phyloP scores from a whole-genome alignment of 495 filamentous ascomycete species.

The Jackrogersella multiformis region DNA sequence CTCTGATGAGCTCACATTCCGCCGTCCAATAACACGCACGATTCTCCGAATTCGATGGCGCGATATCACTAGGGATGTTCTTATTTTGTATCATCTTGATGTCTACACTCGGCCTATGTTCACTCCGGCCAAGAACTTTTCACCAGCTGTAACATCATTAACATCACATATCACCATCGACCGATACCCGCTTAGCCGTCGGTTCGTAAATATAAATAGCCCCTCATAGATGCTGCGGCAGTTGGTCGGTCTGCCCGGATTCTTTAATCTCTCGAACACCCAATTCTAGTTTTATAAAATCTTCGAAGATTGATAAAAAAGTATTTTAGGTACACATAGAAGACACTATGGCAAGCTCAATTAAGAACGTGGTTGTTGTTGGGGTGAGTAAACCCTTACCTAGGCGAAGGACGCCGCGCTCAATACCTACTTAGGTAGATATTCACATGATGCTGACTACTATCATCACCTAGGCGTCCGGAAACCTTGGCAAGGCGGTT shows the following conservation, averaged over 20 bases:
- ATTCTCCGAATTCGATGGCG: not conserved
- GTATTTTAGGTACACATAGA: not conserved
- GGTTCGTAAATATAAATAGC: not conserved
- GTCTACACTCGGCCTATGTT: not conserved
- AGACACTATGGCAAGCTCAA: constrained; percentile 51
- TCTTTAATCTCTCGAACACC: not conserved
- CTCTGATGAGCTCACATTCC: not conserved
- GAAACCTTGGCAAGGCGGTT: constrained; percentile 67
- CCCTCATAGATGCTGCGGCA: too few species aligned
- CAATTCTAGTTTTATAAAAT: too few species aligned
- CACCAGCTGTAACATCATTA: too few species aligned
- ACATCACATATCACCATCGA: not conserved
- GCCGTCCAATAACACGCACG: not conserved
- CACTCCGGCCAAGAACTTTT: too few species aligned
- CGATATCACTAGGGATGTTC: not conserved
- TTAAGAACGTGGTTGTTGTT: constrained; percentile 62
- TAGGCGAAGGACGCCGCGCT: not conserved
- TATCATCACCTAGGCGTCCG: constrained; percentile 57
- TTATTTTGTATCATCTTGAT: not conserved
- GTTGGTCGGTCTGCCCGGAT: too few species aligned
- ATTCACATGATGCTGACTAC: constrained; percentile 1
- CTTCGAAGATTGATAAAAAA: not conserved
- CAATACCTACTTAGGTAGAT: too few species aligned
- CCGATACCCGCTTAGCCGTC: not conserved
- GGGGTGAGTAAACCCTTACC: constrained; percentile 52